Percentiles rank a stretch among this genome's conserved stretches.
Conservation (phyloP, 2,329 filamentous ascomycete species). For the Apiospora aurea region DNA sequence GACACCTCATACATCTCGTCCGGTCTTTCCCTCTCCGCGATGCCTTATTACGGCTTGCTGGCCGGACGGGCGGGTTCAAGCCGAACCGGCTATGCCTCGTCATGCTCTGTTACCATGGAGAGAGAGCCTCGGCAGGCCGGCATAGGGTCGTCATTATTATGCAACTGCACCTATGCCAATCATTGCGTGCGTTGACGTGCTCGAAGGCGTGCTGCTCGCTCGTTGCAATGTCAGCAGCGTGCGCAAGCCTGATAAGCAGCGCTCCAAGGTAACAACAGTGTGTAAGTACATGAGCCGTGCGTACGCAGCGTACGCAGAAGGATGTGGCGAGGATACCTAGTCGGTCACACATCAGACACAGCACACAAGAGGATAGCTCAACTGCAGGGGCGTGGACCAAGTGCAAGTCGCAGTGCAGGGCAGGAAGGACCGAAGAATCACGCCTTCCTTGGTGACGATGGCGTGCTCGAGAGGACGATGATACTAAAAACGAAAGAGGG, state of each 20-base stretch:
- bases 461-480: slow-evolving; percentile 26
- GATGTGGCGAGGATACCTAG: background rate
- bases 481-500: slow-evolving; percentile 23
- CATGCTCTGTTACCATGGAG: background rate
- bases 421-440: slow-evolving; percentile 12
- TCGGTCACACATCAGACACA: background rate
- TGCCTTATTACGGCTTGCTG: background rate
- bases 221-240: background rate
- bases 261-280: background rate
- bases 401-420: background rate
- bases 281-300: background rate
- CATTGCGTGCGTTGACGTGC: slow-evolving; percentile 17
- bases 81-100: background rate
- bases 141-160: background rate
- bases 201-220: background rate
- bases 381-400: slow-evolving; percentile 19
- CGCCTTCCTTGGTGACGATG: slow-evolving; percentile 27
- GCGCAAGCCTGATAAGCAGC: slow-evolving; percentile 12
- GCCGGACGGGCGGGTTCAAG: background rate
- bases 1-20: background rate
- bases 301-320: background rate
- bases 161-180: slow-evolving; percentile 4
- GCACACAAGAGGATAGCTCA: background rate
- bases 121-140: background rate
- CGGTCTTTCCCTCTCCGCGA: slow-evolving; percentile 3